These are phyloP conservation scores for Myxozyma sirexii DNA, from an alignment of 805 yeast genomes.

Conservation along the genomic window DNA sequence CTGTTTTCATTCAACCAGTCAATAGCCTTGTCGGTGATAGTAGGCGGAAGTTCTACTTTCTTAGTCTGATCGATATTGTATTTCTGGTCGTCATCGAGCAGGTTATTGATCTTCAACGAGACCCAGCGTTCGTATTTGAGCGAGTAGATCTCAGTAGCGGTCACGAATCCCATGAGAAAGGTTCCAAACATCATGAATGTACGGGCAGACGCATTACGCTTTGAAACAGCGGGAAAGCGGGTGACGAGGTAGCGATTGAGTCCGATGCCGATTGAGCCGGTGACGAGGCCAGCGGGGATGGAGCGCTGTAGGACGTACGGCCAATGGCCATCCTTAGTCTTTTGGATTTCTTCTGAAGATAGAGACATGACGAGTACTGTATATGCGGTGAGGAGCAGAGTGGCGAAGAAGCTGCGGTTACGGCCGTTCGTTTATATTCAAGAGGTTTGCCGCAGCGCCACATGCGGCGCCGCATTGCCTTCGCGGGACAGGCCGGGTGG, in stretches of 20 bases:
- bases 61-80: neutral
- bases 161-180: conserved; percentile 28
- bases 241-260: conserved; percentile 18
- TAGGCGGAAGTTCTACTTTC: conserved; percentile 21
- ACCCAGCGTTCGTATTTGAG: conserved; percentile 36
- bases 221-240: conserved; percentile 11
- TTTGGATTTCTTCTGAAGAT: neutral
- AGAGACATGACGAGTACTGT: neutral
- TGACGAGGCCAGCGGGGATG: conserved; percentile 22
- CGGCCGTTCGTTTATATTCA: too few species aligned
- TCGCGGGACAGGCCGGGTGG: too few species aligned
- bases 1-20: conserved; percentile 24
- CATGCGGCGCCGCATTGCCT: neutral
- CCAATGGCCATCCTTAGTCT: conserved; percentile 22
- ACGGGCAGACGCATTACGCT: conserved; percentile 23
- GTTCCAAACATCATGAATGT: conserved; percentile 23
- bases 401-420: neutral
- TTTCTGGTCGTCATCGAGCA: conserved; percentile 26
- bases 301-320: conserved; percentile 31
- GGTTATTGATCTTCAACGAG: conserved; percentile 37
- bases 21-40: conserved; percentile 25
- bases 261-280: conserved; percentile 22
- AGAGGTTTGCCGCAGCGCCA: neutral
- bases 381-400: neutral
- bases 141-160: conserved; percentile 28